A percentile compares a stretch with the other conserved stretches of the same genome.
phyloP scores from a whole-genome alignment of 495 filamentous ascomycete genomes.

The Poronia punctata region DNA sequence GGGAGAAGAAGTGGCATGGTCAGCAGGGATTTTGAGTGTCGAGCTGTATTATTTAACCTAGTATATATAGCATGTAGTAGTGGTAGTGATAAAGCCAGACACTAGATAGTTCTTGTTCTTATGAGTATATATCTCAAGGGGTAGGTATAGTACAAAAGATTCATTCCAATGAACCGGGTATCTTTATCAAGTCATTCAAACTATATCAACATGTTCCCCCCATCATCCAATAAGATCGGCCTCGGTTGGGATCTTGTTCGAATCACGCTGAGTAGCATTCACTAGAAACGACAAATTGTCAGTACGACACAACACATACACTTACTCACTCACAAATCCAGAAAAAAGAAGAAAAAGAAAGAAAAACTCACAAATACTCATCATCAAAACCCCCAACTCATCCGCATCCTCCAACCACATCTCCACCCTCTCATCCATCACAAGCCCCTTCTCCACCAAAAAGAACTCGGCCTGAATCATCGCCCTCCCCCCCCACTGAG shows the following conservation, averaged over 20 bases:
- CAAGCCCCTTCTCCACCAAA: constrained; percentile 15
- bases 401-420: constrained; percentile 35
- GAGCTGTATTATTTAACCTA: too few species aligned
- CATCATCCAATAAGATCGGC: too few species aligned
- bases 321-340: background rate
- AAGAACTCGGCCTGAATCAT: constrained; percentile 34
- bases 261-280: constrained; percentile 6
- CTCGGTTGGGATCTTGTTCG: background rate
- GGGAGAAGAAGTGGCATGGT: constrained; percentile 77
- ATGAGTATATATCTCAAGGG: too few species aligned
- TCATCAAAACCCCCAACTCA: constrained; percentile 32
- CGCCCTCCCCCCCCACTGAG: constrained; percentile 28
- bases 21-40: constrained; percentile 56
- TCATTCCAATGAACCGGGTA: too few species aligned
- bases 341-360: background rate
- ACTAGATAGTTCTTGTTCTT: too few species aligned
- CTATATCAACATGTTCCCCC: too few species aligned
- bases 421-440: constrained; percentile 24
- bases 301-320: background rate
- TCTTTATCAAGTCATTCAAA: too few species aligned
- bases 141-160: too few species aligned
- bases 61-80: too few species aligned
- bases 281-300: constrained; percentile 1
- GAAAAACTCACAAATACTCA: constrained; percentile 25
- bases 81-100: too few species aligned